Conservation (phyloP, 1,284 basidiomycete genomes). For the Leccinum subrobustum region DNA sequence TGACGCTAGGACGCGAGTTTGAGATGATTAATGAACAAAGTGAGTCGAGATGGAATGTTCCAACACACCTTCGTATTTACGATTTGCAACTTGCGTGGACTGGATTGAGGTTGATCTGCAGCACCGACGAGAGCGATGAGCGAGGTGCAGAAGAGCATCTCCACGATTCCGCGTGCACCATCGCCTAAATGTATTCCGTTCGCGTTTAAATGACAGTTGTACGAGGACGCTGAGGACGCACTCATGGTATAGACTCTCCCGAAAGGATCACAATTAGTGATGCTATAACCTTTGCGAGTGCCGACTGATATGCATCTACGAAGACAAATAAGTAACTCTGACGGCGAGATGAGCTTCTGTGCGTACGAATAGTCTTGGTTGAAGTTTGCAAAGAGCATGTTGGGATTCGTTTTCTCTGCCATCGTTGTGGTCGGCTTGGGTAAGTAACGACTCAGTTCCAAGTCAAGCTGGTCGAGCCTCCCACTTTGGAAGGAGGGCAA, state of each 20-base stretch:
- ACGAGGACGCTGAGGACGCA: constrained; percentile 41
- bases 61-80: constrained; percentile 90
- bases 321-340: constrained; percentile 1
- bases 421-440: constrained; percentile 21
- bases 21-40: neutral
- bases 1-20: constrained; percentile 62
- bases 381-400: constrained; percentile 84
- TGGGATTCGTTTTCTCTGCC: constrained; percentile 35
- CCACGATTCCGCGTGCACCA: constrained; percentile 92
- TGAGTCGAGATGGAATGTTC: neutral
- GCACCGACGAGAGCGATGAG: constrained; percentile 95
- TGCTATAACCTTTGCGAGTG: constrained; percentile 93
- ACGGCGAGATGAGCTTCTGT: neutral
- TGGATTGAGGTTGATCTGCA: constrained; percentile 84
- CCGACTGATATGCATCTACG: constrained; percentile 91
- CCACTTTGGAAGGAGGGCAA: constrained; percentile 18
- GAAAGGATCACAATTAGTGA: constrained; percentile 98
- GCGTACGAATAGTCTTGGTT: constrained; percentile 85
- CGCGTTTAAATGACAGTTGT: neutral
- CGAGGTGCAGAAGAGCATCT: constrained; percentile 99
- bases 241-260: constrained; percentile 94
- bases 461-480: constrained; percentile 1
- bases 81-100: constrained; percentile 92
- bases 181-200: constrained; percentile 55
- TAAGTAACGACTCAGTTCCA: neutral